A percentile compares a stretch with the other conserved stretches of the same genome.
Conservation (phyloP, 2,329 filamentous ascomycete species). For the Colletotrichum plurivorum region DNA sequence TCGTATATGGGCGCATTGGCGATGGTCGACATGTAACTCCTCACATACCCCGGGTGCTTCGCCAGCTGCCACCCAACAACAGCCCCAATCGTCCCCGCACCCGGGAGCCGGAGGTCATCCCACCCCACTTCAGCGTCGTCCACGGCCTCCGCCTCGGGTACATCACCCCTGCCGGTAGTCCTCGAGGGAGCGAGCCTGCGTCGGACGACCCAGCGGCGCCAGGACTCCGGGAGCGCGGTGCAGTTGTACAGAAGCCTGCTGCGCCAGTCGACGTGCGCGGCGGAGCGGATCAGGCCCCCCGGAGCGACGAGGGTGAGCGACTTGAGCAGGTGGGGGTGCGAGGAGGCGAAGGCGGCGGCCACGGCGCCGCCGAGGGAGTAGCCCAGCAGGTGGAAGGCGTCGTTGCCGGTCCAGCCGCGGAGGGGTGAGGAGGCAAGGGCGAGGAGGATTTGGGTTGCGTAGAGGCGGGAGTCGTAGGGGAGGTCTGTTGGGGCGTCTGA, state of each 20-base stretch:
- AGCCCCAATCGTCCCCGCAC: constrained; percentile 67
- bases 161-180: constrained; percentile 47
- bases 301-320: constrained; percentile 78
- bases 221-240: constrained; percentile 70
- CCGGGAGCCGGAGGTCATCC: constrained; percentile 64
- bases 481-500: constrained; percentile 75
- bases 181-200: constrained; percentile 60
- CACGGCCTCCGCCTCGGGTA: constrained; percentile 55
- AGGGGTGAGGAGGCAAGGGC: constrained; percentile 75
- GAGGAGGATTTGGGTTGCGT: constrained; percentile 75
- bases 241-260: constrained; percentile 75
- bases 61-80: constrained; percentile 80
- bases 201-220: constrained; percentile 68
- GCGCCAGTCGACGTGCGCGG: constrained; percentile 69
- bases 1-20: constrained; percentile 78
- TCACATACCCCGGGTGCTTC: constrained; percentile 76
- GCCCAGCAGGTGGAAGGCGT: constrained; percentile 79
- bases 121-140: constrained; percentile 53
- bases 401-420: constrained; percentile 64
- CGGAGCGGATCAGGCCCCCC: constrained; percentile 75
- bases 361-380: constrained; percentile 88
- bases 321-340: constrained; percentile 75
- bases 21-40: constrained; percentile 79
- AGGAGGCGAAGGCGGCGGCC: constrained; percentile 76
- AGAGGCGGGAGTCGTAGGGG: constrained; percentile 75